A percentile compares a stretch with the other conserved stretches of the same genome.
phyloP scores from a whole-genome alignment of 495 filamentous ascomycete genomes.

The Tuber magnatum region DNA sequence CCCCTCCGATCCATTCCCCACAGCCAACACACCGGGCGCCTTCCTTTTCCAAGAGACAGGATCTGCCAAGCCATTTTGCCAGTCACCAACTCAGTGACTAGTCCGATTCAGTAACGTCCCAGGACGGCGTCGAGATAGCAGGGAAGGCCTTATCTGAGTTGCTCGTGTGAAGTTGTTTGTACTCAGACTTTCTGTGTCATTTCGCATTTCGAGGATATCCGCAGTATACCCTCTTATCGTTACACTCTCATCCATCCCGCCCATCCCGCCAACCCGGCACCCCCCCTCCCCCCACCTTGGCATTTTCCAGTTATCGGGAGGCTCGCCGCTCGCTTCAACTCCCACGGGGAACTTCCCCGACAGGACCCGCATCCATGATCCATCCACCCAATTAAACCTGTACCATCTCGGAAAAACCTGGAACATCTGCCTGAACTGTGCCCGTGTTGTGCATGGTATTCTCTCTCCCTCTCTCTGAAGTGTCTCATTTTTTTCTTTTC shows the following conservation, averaged over 20 bases:
- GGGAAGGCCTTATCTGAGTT: neutral
- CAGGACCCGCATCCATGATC: neutral
- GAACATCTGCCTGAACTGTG: neutral
- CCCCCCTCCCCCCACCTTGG: neutral
- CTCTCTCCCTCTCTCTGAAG: too few relatives aligned
- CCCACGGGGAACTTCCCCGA: conserved; percentile 4
- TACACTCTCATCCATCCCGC: neutral
- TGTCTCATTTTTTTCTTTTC: too few relatives aligned
- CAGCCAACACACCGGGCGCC: neutral
- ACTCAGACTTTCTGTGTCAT: neutral
- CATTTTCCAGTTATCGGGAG: neutral
- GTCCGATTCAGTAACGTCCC: neutral
- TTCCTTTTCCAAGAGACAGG: neutral
- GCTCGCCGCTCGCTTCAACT: neutral
- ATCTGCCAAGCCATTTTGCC: neutral
- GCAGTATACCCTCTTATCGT: neutral
- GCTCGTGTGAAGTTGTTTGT: neutral
- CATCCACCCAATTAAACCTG: neutral
- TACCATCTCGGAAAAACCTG: neutral
- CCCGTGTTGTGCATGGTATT: neutral
- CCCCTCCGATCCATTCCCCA: neutral
- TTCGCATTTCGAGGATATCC: neutral
- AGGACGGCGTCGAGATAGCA: neutral
- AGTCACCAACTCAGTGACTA: neutral
- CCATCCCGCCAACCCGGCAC: neutral